phyloP scores from a whole-genome alignment of 2,329 filamentous ascomycete genomes.

The Aspergillus terreus region DNA sequence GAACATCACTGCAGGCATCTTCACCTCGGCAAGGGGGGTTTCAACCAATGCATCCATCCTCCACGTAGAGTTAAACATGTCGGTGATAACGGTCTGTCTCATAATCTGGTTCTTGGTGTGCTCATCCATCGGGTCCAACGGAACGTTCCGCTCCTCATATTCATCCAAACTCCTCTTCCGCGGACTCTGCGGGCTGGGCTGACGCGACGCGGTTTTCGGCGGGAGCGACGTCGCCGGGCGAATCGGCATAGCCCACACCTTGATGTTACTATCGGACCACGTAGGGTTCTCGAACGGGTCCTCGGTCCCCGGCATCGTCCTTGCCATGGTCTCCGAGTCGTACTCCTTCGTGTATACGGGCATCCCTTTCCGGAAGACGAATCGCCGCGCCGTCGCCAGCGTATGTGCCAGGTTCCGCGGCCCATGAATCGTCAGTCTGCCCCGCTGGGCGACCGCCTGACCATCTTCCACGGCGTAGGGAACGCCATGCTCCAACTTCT shows the following conservation, averaged over 20 bases:
- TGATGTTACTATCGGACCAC: conserved; percentile 71
- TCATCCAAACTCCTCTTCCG: conserved; percentile 52
- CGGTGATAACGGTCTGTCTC: conserved; percentile 61
- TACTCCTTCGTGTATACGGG: conserved; percentile 71
- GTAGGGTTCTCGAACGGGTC: conserved; percentile 53
- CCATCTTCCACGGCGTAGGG: conserved; percentile 30
- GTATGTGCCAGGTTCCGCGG: conserved; percentile 75
- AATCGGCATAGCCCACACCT: conserved; percentile 78
- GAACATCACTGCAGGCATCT: conserved; percentile 68
- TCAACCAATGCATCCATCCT: conserved; percentile 65
- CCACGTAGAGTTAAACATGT: conserved; percentile 80
- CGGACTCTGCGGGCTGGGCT: conserved; percentile 24
- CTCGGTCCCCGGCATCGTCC: conserved; percentile 16
- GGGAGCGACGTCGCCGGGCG: conserved; percentile 13
- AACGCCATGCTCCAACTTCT: conserved; percentile 20
- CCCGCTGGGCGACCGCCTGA: conserved; percentile 20
- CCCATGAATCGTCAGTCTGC: conserved; percentile 66
- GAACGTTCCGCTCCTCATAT: conserved; percentile 30
- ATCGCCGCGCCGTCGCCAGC: conserved; percentile 76
- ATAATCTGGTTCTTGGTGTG: conserved; percentile 46
- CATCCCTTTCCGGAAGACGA: conserved; percentile 81
- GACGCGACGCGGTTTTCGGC: conserved; percentile 24
- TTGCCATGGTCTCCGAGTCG: conserved; percentile 28
- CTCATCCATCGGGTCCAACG: conserved; percentile 14
- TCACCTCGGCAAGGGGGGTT: conserved; percentile 62